Base-by-base conservation (phyloP, 2,329 filamentous ascomycete species). In the Calonectria pseudoturangicola region DNA sequence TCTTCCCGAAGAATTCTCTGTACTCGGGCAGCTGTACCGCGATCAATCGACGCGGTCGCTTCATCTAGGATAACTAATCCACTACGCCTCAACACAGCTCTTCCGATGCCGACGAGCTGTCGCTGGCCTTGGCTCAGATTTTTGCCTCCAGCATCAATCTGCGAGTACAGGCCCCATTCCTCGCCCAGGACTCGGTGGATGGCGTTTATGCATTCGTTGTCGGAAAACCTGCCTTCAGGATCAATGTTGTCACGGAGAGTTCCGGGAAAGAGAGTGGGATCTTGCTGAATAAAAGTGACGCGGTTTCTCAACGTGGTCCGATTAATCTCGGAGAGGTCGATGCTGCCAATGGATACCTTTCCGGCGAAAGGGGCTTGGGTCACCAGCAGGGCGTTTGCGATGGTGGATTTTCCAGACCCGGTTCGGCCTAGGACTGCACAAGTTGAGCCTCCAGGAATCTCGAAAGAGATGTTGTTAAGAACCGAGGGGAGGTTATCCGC, bases 381-480 rank as follows among this genome's bases (percentile, higher is more conserved):
- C 3, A 88, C 89, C 0, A 92, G 86, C 1, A 93, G 85, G 2
- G 89, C 89, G 36, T 92, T 87, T 2, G 90, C 91, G 2, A 92
- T 85, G 0, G 95, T 98, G 33, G 93, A 96, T 84, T 98, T 98
- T 18, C 95, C 95, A 0, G 94, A 97, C 0, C 94, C 93, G 0
- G 96, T 98, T 43, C 95, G 92, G 1, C 95, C 95, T 1, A 96
- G 92, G 7, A 98, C 90, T 0, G 90, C 89, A 47, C 90, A 91
- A 0, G 89, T 91, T 10, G 89, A 86, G 1, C 90, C 89, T 3
- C 89, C 89, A 0, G 94, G 93, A 66, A 98, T 95, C 2, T 88
- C 90, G 73, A 98, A 92, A 0, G 90, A 91, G 33, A 97, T 87
- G 54, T 92, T 87, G 9, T 87, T 85, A 1, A 98, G 84, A 0